Evolutionary conservation across 2,329 filamentous ascomycete genomes (phyloP).

Genomic region (Talaromyces sp.): DNA sequence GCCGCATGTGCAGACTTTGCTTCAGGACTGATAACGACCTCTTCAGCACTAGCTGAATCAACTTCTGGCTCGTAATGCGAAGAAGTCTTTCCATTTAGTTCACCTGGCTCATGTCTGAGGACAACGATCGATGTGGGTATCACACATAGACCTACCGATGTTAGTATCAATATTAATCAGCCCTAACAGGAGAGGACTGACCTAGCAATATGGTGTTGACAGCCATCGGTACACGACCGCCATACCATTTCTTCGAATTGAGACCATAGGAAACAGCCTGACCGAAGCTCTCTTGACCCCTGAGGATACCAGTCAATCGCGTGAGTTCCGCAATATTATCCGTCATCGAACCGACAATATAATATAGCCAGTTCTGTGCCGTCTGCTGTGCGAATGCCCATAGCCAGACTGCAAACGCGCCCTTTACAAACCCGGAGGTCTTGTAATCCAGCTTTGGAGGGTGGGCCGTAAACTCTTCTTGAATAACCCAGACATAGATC

Average conservation of each 20-base stretch:
- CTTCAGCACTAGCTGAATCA: not conserved
- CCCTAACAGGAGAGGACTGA: slow-evolving; percentile 18
- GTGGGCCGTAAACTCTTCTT: slow-evolving; percentile 49
- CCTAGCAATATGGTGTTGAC: slow-evolving; percentile 40
- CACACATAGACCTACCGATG: slow-evolving; percentile 23
- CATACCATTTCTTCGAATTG: slow-evolving; percentile 44
- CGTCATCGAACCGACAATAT: slow-evolving; percentile 54
- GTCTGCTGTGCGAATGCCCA: slow-evolving; percentile 53
- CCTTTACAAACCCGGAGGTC: slow-evolving; percentile 45
- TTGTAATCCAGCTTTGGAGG: slow-evolving; percentile 43
- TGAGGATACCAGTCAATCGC: slow-evolving; percentile 43
- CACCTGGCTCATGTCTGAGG: slow-evolving; percentile 22
- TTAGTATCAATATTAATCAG: not conserved
- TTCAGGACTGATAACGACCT: not conserved
- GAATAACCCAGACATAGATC: slow-evolving; percentile 54
- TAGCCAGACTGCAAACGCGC: slow-evolving; percentile 49
- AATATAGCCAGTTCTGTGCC: slow-evolving; percentile 57
- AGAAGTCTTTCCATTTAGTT: slow-evolving; percentile 18
- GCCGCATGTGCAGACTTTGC: not conserved
- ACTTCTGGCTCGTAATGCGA: not conserved
- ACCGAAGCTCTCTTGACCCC: slow-evolving; percentile 46
- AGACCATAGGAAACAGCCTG: slow-evolving; percentile 46
- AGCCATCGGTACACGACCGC: slow-evolving; percentile 40
- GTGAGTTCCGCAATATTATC: slow-evolving; percentile 53
- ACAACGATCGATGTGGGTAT: slow-evolving; percentile 30